A percentile compares a stretch with the other conserved stretches of the same genome.
phyloP scores from a whole-genome alignment of 805 yeast species.

The Lipomyces starkeyi region DNA sequence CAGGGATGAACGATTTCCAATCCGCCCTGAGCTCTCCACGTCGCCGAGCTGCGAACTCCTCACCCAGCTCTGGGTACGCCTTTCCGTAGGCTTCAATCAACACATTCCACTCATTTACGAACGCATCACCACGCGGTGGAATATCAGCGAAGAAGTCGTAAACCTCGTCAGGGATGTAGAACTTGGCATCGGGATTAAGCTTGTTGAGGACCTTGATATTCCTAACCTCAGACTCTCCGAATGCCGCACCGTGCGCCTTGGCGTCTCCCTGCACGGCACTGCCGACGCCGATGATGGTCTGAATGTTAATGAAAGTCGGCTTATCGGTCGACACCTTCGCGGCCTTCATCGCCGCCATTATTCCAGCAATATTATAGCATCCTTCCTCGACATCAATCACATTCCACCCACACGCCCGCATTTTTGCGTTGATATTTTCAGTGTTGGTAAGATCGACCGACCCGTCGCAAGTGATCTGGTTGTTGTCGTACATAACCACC shows the following conservation, averaged over 20 bases:
- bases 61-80: constrained; percentile 17
- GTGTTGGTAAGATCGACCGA: constrained; percentile 40
- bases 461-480: constrained; percentile 35
- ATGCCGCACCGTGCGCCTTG: constrained; percentile 24
- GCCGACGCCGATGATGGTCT: constrained; percentile 39
- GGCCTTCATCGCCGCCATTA: constrained; percentile 47
- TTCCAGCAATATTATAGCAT: constrained; percentile 44
- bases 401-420: constrained; percentile 49
- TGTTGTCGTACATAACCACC: constrained; percentile 49
- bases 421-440: constrained; percentile 47
- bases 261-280: constrained; percentile 17
- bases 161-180: constrained; percentile 15
- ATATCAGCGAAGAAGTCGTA: constrained; percentile 22
- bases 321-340: constrained; percentile 45
- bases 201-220: constrained; percentile 13
- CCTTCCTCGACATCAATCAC: constrained; percentile 49
- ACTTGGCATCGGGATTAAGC: constrained; percentile 21
- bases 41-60: constrained; percentile 16
- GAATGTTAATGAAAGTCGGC: constrained; percentile 49
- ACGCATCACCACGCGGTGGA: constrained; percentile 13
- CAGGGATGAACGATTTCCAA: constrained; percentile 19
- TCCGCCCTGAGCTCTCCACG: constrained; percentile 8
- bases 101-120: background rate
- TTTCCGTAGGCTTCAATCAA: constrained; percentile 2
- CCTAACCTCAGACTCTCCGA: constrained; percentile 21